Conservation (phyloP, 371 early-diverging fungal genomes). For the Nematocida ironsii region DNA sequence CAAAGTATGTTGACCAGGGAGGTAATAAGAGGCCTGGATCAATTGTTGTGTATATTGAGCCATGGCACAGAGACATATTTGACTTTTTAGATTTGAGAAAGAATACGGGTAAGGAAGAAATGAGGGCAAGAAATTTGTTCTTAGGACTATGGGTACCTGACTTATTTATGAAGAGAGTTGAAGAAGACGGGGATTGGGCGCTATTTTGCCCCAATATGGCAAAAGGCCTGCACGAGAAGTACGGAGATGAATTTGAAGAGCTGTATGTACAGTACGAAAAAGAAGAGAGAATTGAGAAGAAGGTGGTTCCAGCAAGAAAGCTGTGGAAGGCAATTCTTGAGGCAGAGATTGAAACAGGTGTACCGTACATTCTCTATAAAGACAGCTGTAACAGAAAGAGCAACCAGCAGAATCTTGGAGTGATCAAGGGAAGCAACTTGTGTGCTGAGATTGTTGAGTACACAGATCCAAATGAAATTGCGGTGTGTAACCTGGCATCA, state of each 20-base stretch:
- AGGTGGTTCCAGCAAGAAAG: conserved; percentile 81
- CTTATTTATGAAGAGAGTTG: conserved; percentile 95
- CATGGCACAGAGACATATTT: conserved; percentile 97
- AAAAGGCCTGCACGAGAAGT: conserved; percentile 81
- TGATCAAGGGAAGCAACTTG: conserved; percentile 78
- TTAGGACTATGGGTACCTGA: conserved; percentile 97
- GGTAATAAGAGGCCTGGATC: conserved; percentile 97
- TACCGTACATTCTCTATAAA: conserved; percentile 97
- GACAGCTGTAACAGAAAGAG: conserved; percentile 92
- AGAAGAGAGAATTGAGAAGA: conserved; percentile 76
- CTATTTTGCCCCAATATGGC: conserved; percentile 94
- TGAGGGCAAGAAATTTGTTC: conserved; percentile 90
- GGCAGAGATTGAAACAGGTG: conserved; percentile 95
- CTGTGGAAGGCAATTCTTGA: conserved; percentile 95
- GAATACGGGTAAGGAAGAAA: conserved; percentile 96
- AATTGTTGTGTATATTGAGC: conserved; percentile 95
- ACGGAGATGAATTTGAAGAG: conserved; percentile 86
- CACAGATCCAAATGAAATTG: conserved; percentile 87
- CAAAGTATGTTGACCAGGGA: conserved; percentile 95
- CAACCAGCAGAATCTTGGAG: conserved; percentile 90
- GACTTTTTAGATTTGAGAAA: conserved; percentile 93
- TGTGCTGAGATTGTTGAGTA: conserved; percentile 87
- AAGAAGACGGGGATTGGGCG: conserved; percentile 85
- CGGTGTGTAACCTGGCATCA: conserved; percentile 96
- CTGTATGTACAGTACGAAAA: conserved; percentile 84